Evolutionary conservation across 2,329 filamentous ascomycete genomes (phyloP), one percentile per base, ranked within the genome.

Genomic region (Metarhizium guizhouense): DNA sequence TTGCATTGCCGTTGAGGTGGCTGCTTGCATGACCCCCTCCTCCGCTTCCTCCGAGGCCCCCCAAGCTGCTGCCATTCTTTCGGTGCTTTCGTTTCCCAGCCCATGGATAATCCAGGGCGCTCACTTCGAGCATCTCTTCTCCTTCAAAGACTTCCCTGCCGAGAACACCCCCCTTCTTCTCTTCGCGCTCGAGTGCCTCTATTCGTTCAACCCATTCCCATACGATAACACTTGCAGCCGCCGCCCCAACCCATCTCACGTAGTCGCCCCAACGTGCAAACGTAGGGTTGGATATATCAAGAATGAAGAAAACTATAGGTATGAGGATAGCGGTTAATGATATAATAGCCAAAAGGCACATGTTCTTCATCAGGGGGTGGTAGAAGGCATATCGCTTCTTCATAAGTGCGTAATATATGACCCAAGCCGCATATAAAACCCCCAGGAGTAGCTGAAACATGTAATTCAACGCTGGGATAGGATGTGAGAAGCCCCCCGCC

Each of bases 161-260:
- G 1, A 96, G 74, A 55, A 96, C 95, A 0, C 92, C 92, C 63
- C 95, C 91, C 71, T 95, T 95, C 71, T 92, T 90, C 68, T 96
- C 91, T 69, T 96, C 91, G 62, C 92, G 83, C 73, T 96, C 92
- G 58, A 96, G 72, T 0, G 91, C 90, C 69, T 96, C 92, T 51
- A 96, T 96, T 30, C 92, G 82, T 70, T 96, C 92, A 3, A 96
- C 92, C 92, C 92, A 96, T 70, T 96, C 92, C 92, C 92, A 96
- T 2, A 96, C 92, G 25, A 96, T 89, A n/a, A 96, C 92, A 71
- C 90, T 95, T 32, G 92, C 92, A 1, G 91, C 91, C 0, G 92
- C 91, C 1, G 91, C 91, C 51, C 92, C 92, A n/a, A 96, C 92
- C 92, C 92, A 96, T 64, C 91, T 80, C 49, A 96, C 92, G 66